Base-by-base conservation (phyloP, 2,329 filamentous ascomycete genomes). In the Colletotrichum aenigma region DNA sequence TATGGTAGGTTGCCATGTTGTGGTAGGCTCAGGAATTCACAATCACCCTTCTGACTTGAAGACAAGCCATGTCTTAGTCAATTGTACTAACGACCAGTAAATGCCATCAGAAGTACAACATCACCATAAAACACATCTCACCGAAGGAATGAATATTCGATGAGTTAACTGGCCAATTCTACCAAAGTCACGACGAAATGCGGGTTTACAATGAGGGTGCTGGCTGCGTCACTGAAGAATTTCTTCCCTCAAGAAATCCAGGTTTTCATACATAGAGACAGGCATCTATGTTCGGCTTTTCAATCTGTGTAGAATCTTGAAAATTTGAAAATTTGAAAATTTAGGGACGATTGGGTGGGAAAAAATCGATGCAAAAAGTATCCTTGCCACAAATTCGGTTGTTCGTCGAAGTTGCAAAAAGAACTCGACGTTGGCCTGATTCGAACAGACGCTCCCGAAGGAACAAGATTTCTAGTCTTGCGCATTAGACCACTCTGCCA, bases 381-480 rank as follows among this genome's bases (percentile, higher is more conserved):
- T 1, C 9, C 10, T 1, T 3, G 1, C 0, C n/a, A 48, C n/a
- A 13, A 48, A 16, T 4, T 4, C 5, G 3, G 10, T 7, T 1
- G 55, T 24, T 26, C 12, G 18, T 58, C 55, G 1, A 60, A 34
- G n/a, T 6, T 0, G 24, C 18, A 67, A 67, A 66, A 58, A 4
- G 1, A 7, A 8, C 1, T 36, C 64, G 64, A 56, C 70, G 70
- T 67, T 71, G 70, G 70, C 70, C 62, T 71, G 62, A 71, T 71
- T 71, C 62, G 70, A 71, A 66, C 69, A 71, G 69, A 71, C 69
- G 61, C 69, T 71, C 69, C 69, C 69, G 61, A 71, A 71, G 69
- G 69, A 71, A 71, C 69, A 71, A 71, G 69, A 71, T 71, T 71
- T 71, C 69, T 71, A 71, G 69, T 71, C 69, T 71, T 71, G 69